Evolutionary conservation across 108 stramenopile species (phyloP).

Genomic region (Cyclotella choctawhatcheeana): DNA sequence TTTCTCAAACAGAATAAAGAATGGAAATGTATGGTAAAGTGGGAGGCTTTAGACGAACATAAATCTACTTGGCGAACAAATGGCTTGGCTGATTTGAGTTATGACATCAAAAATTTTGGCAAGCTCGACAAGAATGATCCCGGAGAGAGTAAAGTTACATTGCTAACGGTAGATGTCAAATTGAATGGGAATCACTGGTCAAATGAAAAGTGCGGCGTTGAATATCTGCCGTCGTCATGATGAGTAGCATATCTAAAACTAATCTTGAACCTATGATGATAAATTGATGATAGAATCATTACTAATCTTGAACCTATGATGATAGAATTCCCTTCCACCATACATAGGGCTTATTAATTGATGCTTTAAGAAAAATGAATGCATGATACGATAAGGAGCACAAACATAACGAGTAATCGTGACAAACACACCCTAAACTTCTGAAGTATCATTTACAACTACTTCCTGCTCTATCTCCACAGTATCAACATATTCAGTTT

Average conservation of each 20-base stretch:
- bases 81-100: constrained; percentile 88
- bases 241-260: no score
- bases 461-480: background rate
- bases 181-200: constrained; percentile 94
- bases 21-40: constrained; percentile 98
- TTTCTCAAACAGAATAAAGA: constrained; percentile 79
- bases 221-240: constrained; percentile 40
- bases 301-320: no score
- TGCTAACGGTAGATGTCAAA: constrained; percentile 90
- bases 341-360: no score
- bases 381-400: no score
- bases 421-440: background rate
- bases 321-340: no score
- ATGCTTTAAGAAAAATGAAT: no score
- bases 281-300: no score
- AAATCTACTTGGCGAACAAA: constrained; percentile 87
- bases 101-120: constrained; percentile 64
- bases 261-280: background rate
- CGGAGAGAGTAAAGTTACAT: constrained; percentile 63
- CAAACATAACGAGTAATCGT: no score
- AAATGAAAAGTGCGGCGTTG: constrained; percentile 84
- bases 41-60: constrained; percentile 96
- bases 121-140: constrained; percentile 57
- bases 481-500: background rate
- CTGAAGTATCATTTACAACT: background rate